Percentiles rank a stretch among this genome's conserved stretches.
Evolutionary conservation across 1,284 basidiomycete genomes (phyloP).

Genomic region (Coniferiporia weirii): DNA sequence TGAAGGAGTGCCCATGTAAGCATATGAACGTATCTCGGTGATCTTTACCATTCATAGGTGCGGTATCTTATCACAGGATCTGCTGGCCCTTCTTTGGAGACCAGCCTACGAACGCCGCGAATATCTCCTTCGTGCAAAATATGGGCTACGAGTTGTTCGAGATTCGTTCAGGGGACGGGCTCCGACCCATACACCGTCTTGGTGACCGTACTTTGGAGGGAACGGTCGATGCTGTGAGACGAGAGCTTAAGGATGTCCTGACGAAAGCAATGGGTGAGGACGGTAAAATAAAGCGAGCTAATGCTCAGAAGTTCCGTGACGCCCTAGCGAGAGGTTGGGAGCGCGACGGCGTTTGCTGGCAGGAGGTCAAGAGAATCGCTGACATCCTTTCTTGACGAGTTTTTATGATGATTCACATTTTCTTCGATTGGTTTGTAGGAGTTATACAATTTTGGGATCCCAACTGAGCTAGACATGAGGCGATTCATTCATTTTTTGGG

Average conservation of each 20-base stretch:
- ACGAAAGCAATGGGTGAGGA: conserved; percentile 8
- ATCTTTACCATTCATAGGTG: not conserved
- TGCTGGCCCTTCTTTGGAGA: conserved; percentile 26
- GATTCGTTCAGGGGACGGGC: conserved; percentile 24
- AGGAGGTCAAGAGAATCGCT: conserved; percentile 2
- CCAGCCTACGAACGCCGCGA: conserved; percentile 24
- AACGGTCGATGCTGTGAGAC: conserved; percentile 2
- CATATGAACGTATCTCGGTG: not conserved
- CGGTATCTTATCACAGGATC: conserved; percentile 18
- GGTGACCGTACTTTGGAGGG: conserved; percentile 3
- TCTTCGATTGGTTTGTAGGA: too few relatives aligned
- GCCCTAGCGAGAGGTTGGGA: conserved; percentile 1
- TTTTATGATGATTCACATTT: too few relatives aligned
- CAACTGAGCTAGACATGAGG: too few relatives aligned
- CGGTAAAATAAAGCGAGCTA: conserved; percentile 7
- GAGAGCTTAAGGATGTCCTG: conserved; percentile 1
- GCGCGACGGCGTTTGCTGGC: conserved; percentile 2
- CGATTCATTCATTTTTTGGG: too few relatives aligned
- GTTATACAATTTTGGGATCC: too few relatives aligned
- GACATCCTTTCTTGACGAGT: not conserved
- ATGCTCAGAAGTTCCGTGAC: not conserved
- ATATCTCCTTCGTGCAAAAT: conserved; percentile 21
- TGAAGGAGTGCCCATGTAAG: conserved; percentile 19
- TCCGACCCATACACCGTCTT: conserved; percentile 19
- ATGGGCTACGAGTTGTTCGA: conserved; percentile 28